Percentiles rank a stretch among this genome's conserved stretches.
Conservation (phyloP, 345 rosid genomes). For the Citrus reticulata region DNA sequence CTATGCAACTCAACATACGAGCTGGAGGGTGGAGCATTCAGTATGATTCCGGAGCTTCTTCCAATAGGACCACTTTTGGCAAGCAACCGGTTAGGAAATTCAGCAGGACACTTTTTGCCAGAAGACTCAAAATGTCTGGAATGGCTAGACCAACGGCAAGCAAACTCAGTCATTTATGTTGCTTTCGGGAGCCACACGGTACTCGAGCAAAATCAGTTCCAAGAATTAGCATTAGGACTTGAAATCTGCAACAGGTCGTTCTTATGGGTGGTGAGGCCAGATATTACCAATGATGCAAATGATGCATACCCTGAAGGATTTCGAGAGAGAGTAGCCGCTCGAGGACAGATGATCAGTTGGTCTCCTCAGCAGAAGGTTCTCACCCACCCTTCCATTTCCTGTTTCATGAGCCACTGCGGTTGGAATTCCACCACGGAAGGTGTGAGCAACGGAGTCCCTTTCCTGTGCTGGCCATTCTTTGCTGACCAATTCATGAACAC, state of each 20-base stretch:
- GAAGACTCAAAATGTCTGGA: too few relatives aligned
- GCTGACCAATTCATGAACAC: slow-evolving; percentile 40
- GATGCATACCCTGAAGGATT: slow-evolving; percentile 10
- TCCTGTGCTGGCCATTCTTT: slow-evolving; percentile 47
- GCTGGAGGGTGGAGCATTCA: too few relatives aligned
- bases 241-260: slow-evolving; percentile 10
- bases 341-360: slow-evolving; percentile 24
- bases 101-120: too few relatives aligned
- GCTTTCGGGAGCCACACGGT: too few relatives aligned
- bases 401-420: slow-evolving; percentile 51
- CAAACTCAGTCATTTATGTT: too few relatives aligned
- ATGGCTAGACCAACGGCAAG: too few relatives aligned
- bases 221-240: slow-evolving; percentile 17
- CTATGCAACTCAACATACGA: too few relatives aligned
- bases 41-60: too few relatives aligned
- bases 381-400: slow-evolving; percentile 25
- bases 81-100: too few relatives aligned
- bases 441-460: slow-evolving; percentile 38
- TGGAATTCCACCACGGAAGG: slow-evolving; percentile 65
- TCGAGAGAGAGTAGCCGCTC: neutral
- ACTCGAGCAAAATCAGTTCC: neutral
- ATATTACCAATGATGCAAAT: slow-evolving; percentile 12
- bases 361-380: slow-evolving; percentile 39
- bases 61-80: too few relatives aligned
- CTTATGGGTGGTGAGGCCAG: slow-evolving; percentile 6